phyloP scores from a whole-genome alignment of 1,139 yeast genomes.

The Lodderomyces metapsilosis region DNA sequence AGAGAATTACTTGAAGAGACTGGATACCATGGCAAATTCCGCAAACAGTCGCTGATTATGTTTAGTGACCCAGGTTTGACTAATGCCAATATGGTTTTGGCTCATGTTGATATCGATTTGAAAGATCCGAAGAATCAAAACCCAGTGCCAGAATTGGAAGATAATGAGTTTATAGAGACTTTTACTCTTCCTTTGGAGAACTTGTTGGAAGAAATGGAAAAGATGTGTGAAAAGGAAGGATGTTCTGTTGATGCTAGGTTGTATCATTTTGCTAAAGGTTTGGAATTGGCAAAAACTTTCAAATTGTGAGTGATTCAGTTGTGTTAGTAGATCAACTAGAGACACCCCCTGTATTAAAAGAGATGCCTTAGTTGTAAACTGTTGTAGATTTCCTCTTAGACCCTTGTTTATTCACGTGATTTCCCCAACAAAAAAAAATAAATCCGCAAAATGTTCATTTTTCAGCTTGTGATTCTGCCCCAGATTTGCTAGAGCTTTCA shows the following conservation, averaged over 20 bases:
- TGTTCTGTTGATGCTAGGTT: slow-evolving; percentile 82
- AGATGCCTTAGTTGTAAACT: too few relatives aligned
- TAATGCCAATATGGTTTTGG: slow-evolving; percentile 81
- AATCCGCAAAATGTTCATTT: too few relatives aligned
- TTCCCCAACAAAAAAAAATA: too few relatives aligned
- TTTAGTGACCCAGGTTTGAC: slow-evolving; percentile 94
- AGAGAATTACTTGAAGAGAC: slow-evolving; percentile 91
- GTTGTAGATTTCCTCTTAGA: neutral
- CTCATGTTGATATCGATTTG: slow-evolving; percentile 77
- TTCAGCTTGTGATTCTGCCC: too few relatives aligned
- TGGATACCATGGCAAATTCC: slow-evolving; percentile 71
- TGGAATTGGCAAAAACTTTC: slow-evolving; percentile 17
- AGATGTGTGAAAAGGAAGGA: slow-evolving; percentile 56
- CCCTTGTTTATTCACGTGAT: too few relatives aligned
- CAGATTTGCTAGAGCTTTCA: neutral
- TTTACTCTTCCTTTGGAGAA: slow-evolving; percentile 62
- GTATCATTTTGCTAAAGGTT: slow-evolving; percentile 81
- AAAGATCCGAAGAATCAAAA: slow-evolving; percentile 58
- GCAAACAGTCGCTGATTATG: slow-evolving; percentile 50
- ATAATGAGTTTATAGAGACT: slow-evolving; percentile 84
- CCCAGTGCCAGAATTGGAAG: slow-evolving; percentile 78
- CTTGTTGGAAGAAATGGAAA: slow-evolving; percentile 54
- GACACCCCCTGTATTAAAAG: too few relatives aligned
- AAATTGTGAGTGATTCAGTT: neutral
- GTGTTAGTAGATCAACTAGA: neutral